Base-by-base conservation (phyloP, 108 stramenopile genomes). In the Licmophora abbreviata region DNA sequence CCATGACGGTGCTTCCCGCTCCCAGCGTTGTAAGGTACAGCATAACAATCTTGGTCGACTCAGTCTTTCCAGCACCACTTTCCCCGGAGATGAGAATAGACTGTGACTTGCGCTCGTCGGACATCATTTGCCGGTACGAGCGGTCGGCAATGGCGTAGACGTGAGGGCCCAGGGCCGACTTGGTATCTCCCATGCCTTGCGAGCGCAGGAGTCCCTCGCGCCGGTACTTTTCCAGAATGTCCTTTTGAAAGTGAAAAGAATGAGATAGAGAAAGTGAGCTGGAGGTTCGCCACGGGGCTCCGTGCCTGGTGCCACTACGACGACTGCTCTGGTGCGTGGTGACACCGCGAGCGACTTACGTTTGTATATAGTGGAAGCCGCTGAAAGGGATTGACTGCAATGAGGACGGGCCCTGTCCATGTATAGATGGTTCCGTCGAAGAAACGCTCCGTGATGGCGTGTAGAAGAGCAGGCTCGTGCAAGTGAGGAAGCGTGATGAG, bases 341-440 rank as follows among this genome's bases (percentile, higher is more conserved):
- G 12, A 17, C n/a, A n/a, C n/a, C n/a, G 2, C 21, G 1, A 20
- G 15, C 21, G 47, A 66, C 92, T 81, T 67, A 83, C 83, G 61
- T 67, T 68, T 1, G 83, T 76, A 63, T 98, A 99, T 20, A 98
- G 63, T 4, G 89, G 87, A 46, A 97, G 67, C 12, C 91, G 74
- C 61, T 94, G 82, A 69, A 94, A 96, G 17, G 99, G 99, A 61
- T 99, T 99, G 24, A 99, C 94, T 34, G 96, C 95, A 69, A 99
- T 99, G 47, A 99, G 68, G 22, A 99, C 95, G 23, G 97, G 92
- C 12, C 97, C 97, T 14, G 95, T 97, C 89, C 91, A 97, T 6
- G 99, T 99, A 69, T 99, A 99, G 61, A 99, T 99, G 53, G 82
- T 73, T 20, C 87, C 92, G 17, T 69, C 54, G 55, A 78, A 74